Evolutionary conservation across 495 filamentous ascomycete species (phyloP).

Genomic region (Penicillium diatomitis): DNA sequence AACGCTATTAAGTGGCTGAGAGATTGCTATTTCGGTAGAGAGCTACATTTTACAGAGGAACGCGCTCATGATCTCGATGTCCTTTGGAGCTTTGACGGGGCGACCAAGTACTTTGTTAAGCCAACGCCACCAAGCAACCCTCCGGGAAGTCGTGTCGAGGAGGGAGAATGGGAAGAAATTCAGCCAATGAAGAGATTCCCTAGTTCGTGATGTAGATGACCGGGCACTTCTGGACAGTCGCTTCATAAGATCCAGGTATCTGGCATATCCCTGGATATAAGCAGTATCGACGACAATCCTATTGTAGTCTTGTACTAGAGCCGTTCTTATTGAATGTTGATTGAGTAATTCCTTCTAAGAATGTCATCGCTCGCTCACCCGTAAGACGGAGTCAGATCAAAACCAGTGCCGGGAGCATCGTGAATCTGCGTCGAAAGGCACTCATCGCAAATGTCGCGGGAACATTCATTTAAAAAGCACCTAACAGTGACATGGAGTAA

Average conservation of each 20-base stretch:
- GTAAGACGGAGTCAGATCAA: slow-evolving; percentile 9
- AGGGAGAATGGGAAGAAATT: not conserved
- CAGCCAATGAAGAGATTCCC: not conserved
- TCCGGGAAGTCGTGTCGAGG: slow-evolving; percentile 1
- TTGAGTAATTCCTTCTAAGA: not conserved
- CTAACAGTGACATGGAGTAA: too few relatives aligned
- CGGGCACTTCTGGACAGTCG: slow-evolving; percentile 2
- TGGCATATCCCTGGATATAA: slow-evolving; percentile 5
- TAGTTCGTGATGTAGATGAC: not conserved
- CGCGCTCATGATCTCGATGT: slow-evolving; percentile 6
- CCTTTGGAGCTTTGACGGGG: not conserved
- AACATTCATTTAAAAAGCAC: not conserved
- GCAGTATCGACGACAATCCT: slow-evolving; percentile 9
- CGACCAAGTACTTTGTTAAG: slow-evolving; percentile 3
- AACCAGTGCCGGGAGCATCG: slow-evolving; percentile 10
- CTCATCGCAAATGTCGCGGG: slow-evolving; percentile 1
- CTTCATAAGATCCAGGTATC: slow-evolving; percentile 12
- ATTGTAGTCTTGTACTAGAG: slow-evolving; percentile 8
- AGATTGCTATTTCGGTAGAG: slow-evolving; percentile 4
- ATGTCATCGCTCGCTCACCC: slow-evolving; percentile 2
- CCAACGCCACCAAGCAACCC: not conserved
- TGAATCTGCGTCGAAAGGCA: slow-evolving; percentile 4
- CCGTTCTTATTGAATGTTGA: slow-evolving; percentile 4
- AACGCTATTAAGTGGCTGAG: slow-evolving; percentile 7
- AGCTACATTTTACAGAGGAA: slow-evolving; percentile 6